Evolutionary conservation across 495 filamentous ascomycete species (phyloP).

Genomic region (Copromyces sp.): DNA sequence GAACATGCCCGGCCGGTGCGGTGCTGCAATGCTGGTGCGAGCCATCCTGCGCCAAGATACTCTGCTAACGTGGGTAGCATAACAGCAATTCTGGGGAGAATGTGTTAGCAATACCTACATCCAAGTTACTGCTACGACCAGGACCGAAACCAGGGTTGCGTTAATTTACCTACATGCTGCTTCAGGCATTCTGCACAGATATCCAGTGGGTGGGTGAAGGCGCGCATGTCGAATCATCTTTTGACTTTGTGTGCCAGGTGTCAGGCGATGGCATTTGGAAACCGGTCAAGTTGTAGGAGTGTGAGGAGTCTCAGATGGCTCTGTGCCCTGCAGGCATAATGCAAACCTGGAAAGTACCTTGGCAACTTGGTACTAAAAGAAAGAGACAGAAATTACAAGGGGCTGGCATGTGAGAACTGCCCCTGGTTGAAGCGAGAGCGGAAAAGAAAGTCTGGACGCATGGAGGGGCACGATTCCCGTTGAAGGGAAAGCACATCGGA

Average conservation of each 20-base stretch:
- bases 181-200: background rate
- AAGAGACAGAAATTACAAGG: background rate
- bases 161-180: background rate
- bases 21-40: background rate
- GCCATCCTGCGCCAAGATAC: background rate
- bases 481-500: too few relatives aligned
- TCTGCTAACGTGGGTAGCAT: background rate
- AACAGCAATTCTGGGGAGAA: fast-evolving
- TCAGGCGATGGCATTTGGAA: background rate
- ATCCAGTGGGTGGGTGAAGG: background rate
- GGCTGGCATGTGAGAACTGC: background rate
- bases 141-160: background rate
- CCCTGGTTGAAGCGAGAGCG: background rate
- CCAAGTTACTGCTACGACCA: background rate
- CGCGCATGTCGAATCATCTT: background rate
- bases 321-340: background rate
- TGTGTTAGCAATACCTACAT: background rate
- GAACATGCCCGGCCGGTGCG: background rate
- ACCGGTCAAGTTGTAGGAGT: background rate
- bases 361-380: background rate
- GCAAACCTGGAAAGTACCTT: background rate
- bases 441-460: background rate
- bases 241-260: background rate
- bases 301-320: too few relatives aligned
- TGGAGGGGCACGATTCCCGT: too few relatives aligned